phyloP scores from a whole-genome alignment of 805 yeast genomes.

The Cyberlindnera maclurae region DNA sequence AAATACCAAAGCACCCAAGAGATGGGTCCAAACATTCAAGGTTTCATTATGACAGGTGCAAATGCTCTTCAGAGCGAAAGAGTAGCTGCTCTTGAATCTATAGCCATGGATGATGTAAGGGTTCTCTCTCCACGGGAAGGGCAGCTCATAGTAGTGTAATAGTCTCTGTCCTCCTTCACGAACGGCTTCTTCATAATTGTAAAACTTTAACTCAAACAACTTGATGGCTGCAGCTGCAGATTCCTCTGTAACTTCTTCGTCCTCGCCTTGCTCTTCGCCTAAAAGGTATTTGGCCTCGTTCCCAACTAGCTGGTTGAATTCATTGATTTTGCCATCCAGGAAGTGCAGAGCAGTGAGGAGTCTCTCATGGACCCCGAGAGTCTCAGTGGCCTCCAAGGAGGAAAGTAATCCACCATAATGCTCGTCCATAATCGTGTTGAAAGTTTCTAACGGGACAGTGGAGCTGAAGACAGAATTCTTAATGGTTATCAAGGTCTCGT shows the following conservation, averaged over 20 bases:
- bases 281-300: slow-evolving; percentile 16
- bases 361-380: slow-evolving; percentile 25
- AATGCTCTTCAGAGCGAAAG: slow-evolving; percentile 52
- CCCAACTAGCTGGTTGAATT: slow-evolving; percentile 29
- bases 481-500: slow-evolving; percentile 21
- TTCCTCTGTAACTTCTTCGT: slow-evolving; percentile 9
- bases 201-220: slow-evolving; percentile 29
- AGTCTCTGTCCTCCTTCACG: slow-evolving; percentile 37
- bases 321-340: slow-evolving; percentile 34
- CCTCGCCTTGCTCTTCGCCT: slow-evolving; percentile 5
- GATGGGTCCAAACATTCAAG: slow-evolving; percentile 89
- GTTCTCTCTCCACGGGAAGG: slow-evolving; percentile 91
- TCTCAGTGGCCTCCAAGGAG: slow-evolving; percentile 18
- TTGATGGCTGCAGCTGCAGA: slow-evolving; percentile 17
- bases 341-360: slow-evolving; percentile 30
- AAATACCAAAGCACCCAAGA: slow-evolving; percentile 58
- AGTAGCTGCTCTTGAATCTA: slow-evolving; percentile 64
- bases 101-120: slow-evolving; percentile 79
- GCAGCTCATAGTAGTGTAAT: slow-evolving; percentile 79
- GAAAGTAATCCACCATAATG: slow-evolving; percentile 22
- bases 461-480: slow-evolving; percentile 21
- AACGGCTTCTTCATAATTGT: slow-evolving; percentile 41
- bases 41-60: slow-evolving; percentile 76
- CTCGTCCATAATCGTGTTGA: slow-evolving; percentile 20
- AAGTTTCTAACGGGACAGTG: slow-evolving; percentile 17